Percentiles rank a stretch among this genome's conserved stretches.
These are phyloP conservation scores for Straminergon stramineum DNA, from an alignment of 225 moss, liverwort and hornwort genomes.

Conservation along the genomic window DNA sequence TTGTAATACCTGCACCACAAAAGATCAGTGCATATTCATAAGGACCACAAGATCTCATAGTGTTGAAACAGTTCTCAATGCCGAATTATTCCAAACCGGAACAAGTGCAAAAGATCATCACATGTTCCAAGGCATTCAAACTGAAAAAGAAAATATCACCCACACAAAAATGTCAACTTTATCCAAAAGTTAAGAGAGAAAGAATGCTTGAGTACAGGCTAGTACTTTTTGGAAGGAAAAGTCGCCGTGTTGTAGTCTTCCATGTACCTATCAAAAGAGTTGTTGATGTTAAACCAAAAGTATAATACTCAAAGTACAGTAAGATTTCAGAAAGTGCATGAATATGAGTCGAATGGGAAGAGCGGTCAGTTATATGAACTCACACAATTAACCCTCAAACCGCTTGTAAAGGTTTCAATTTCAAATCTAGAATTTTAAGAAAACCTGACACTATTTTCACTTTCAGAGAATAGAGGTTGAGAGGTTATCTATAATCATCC, in stretches of 20 bases:
- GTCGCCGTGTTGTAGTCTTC: conserved; percentile 97
- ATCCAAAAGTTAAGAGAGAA: neutral
- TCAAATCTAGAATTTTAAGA: neutral
- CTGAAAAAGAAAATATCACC: neutral
- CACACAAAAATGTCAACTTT: neutral
- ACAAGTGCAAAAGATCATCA: neutral
- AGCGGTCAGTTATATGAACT: neutral
- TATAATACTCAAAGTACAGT: neutral
- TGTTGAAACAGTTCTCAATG: neutral
- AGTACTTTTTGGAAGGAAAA: conserved; percentile 92
- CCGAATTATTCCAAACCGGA: neutral
- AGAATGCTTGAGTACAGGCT: neutral
- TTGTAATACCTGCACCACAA: conserved; percentile 73
- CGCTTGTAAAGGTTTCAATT: neutral
- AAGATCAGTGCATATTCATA: neutral
- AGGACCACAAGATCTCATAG: neutral
- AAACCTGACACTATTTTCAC: neutral
- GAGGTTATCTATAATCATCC: neutral
- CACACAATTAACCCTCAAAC: neutral
- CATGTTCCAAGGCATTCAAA: neutral
- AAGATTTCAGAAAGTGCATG: neutral
- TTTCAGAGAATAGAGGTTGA: neutral
- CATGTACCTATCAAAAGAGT: conserved; percentile 64
- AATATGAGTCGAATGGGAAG: neutral
- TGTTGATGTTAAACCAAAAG: neutral